Base-by-base conservation (phyloP, 345 rosid genomes). In the Viola odorata region DNA sequence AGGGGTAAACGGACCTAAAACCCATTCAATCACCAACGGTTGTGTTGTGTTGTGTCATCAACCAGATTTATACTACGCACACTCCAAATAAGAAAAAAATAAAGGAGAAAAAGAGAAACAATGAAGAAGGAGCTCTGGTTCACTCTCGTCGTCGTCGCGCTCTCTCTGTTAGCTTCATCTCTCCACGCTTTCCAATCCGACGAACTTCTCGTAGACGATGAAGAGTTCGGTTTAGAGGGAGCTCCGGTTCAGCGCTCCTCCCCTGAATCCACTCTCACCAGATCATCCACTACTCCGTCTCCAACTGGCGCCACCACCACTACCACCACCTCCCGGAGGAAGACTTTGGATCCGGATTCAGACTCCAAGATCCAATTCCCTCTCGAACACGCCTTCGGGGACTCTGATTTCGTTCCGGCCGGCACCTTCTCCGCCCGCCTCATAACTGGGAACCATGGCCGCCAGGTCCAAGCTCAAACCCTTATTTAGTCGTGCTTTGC, bases 391-490 rank as follows among this genome's bases (percentile, higher is more conserved):
- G 92, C 99, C 50, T 90, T 94, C 37, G 96, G 96, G 0, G 96
- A 90, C 62, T 83, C 95, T 50, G 88, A 80, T 75, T 90, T 94
- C 77, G 66, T 76, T 42, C 79, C 86, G 13, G 95, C 96, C 13
- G 97, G 96, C 50, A 78, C 84, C 69, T 94, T 94, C 81, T 82
- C 97, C 37, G 99, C 96, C 57, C 97, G 97, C 63, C 87, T 94
- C 72, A 94, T 81, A 79, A 80, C 92, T 50, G 82, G 84, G 81
- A 81, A 69, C 60, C 91, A 86, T 53, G 97, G 99, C 2, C 82
- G 85, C 65, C 94, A 84, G 97, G 99, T 89, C 42, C 47, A 23
- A 23, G 32, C 32, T 23, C 32, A 23, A 23, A 23, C 2, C 1
- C 32, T 23, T 23, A 23, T 23, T 23, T 23, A 23, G 32, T 23